Evolutionary conservation across 192 early-diverging fungal species (phyloP).

Genomic region (Glomus cerebriforme): DNA sequence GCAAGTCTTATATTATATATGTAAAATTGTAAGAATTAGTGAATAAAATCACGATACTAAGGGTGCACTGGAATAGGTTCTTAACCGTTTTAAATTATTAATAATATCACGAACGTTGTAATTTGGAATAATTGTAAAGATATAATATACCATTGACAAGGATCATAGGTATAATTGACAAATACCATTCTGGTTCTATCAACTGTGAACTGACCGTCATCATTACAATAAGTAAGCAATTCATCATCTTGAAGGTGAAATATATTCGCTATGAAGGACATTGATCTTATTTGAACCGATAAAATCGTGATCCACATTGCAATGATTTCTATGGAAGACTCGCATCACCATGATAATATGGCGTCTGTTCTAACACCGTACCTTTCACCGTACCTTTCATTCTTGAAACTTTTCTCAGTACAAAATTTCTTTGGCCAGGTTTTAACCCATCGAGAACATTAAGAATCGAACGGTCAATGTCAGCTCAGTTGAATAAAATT

Average conservation of each 20-base stretch:
- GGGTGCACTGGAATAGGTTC: too few species aligned
- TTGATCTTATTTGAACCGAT: too few species aligned
- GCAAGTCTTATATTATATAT: too few species aligned
- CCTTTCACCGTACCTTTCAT: too few species aligned
- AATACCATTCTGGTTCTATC: constrained; percentile 95
- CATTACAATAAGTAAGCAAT: constrained; percentile 79
- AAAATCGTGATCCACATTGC: constrained; percentile 92
- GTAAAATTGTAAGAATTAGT: too few species aligned
- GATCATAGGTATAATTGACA: too few species aligned
- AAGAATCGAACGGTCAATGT: too few species aligned
- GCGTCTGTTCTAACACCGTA: too few species aligned
- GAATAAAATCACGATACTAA: too few species aligned
- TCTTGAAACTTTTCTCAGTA: constrained; percentile 79
- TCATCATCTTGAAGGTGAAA: constrained; percentile 84
- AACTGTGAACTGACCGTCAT: constrained; percentile 86
- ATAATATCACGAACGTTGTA: constrained; percentile 89
- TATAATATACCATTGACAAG: constrained; percentile 74
- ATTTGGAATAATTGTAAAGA: constrained; percentile 67
- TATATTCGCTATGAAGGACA: constrained; percentile 78
- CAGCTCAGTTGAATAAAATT: too few species aligned
- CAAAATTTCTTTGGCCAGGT: constrained; percentile 95
- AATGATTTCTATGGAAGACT: constrained; percentile 81
- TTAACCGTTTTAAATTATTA: constrained; percentile 76
- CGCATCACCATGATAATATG: too few species aligned
- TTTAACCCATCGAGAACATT: constrained; percentile 94